Evolutionary conservation across 345 rosid species (phyloP), one percentile per base, ranked within the genome.

Genomic region (Salix viminalis): DNA sequence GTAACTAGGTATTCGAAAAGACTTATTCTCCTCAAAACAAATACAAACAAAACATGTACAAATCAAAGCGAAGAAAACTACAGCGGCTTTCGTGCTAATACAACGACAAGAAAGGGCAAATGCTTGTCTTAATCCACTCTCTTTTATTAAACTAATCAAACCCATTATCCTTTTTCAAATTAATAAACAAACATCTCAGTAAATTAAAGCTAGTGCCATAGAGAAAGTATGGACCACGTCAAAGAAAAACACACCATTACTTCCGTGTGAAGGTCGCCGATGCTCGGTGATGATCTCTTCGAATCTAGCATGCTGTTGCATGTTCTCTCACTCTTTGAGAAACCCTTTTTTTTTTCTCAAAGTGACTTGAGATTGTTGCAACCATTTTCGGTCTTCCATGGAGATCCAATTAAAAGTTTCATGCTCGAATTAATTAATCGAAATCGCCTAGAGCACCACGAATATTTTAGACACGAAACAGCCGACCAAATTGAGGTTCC

Each of bases 401-500:
- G 44, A 58, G 44, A 54, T 4, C 74, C 75, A 62, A 24, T 69
- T 48, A n/a, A 32, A 62, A 64, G 70, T 44, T 62, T 6, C 11
- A 32, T 2, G 15, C 6, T 41, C 41, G 19, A 36, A 24, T 78
- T 79, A 83, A 83, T 78, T 84, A 86, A 74, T 83, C n/a, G 13
- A 65, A 71, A 26, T 32, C 72, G n/a, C 77, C 77, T 73, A 77
- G 84, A 76, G 86, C 80, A 79, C 71, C 73, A 76, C 48, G 74
- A 83, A 77, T 81, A 83, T 75, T 83, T 79, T 75, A 77, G 77
- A 21, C 68, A 26, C 70, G 71, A 77, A 85, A 76, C 80, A 77
- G 86, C 91, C 88, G 87, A 83, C 90, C 91, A 82, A 77, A 76
- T 72, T 54, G 79, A 69, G 86, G 84, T 82, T 75, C 37, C 81